These are phyloP conservation scores for Talaromyces islandicus DNA, from an alignment of 2,329 filamentous ascomycete species.

Conservation along the genomic window DNA sequence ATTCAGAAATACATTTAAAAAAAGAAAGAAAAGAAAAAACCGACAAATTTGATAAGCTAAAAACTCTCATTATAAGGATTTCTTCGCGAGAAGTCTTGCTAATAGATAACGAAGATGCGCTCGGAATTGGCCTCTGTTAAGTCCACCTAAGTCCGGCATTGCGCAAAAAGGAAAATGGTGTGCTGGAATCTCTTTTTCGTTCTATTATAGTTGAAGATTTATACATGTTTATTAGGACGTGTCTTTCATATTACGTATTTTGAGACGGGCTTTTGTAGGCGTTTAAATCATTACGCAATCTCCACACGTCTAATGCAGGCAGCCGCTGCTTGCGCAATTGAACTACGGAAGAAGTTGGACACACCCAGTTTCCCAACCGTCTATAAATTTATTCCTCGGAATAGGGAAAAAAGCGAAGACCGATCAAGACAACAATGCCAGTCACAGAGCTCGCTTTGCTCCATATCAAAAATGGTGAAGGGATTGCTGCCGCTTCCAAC, in stretches of 20 bases:
- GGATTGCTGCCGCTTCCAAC: constrained; percentile 15
- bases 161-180: not conserved
- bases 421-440: constrained; percentile 1
- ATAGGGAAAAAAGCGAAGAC: not conserved
- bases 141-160: not conserved
- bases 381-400: not conserved
- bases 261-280: not conserved
- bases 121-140: not conserved
- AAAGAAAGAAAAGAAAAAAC: too few relatives aligned
- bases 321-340: not conserved
- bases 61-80: too few relatives aligned
- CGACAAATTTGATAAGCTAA: too few relatives aligned
- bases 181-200: not conserved
- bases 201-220: not conserved
- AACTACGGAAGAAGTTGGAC: not conserved
- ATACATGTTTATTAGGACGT: not conserved
- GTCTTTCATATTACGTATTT: not conserved
- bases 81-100: not conserved
- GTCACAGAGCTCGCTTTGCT: constrained; percentile 44
- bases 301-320: not conserved
- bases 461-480: constrained; percentile 21
- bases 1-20: not conserved
- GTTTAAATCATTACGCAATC: not conserved
- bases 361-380: not conserved
- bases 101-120: not conserved